These are phyloP conservation scores for Athelia sp. DNA, from an alignment of 1,284 basidiomycete genomes.

Conservation along the genomic window DNA sequence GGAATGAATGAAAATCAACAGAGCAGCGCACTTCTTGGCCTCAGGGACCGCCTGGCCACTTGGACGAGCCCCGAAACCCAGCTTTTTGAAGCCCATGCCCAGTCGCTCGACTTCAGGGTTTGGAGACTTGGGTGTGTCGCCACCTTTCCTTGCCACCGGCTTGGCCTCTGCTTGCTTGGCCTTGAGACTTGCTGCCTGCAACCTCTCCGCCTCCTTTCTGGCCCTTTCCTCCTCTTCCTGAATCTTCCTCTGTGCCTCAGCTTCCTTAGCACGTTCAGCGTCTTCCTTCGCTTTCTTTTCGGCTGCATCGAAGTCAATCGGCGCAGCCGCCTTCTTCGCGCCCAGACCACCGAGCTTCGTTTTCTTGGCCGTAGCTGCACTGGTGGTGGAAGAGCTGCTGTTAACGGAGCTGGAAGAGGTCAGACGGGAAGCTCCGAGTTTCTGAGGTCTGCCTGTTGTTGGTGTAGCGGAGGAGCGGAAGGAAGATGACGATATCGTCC, in stretches of 20 bases:
- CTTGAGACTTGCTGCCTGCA: conserved; percentile 23
- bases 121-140: conserved; percentile 26
- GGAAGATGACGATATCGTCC: conserved; percentile 62
- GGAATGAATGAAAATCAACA: conserved; percentile 1
- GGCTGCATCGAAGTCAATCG: conserved; percentile 89
- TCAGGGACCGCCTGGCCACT: conserved; percentile 22
- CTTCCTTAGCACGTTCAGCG: conserved; percentile 82
- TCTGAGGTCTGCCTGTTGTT: conserved; percentile 29
- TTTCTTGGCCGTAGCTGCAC: conserved; percentile 41
- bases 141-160: conserved; percentile 18
- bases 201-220: conserved; percentile 47
- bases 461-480: conserved; percentile 41
- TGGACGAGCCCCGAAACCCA: conserved; percentile 87
- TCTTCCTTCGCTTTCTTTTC: conserved; percentile 86
- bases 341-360: conserved; percentile 81
- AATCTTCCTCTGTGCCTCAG: conserved; percentile 82
- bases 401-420: conserved; percentile 39
- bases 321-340: conserved; percentile 74
- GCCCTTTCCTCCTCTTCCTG: conserved; percentile 69
- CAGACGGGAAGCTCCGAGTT: conserved; percentile 51
- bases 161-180: conserved; percentile 23
- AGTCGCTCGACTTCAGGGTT: conserved; percentile 51
- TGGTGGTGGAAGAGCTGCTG: conserved; percentile 21
- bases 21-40: too few relatives aligned
- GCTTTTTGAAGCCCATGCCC: conserved; percentile 77